A percentile compares a stretch with the other conserved stretches of the same genome.
phyloP scores from a whole-genome alignment of 495 filamentous ascomycete species.

The Diplogelasinospora grovesii region DNA sequence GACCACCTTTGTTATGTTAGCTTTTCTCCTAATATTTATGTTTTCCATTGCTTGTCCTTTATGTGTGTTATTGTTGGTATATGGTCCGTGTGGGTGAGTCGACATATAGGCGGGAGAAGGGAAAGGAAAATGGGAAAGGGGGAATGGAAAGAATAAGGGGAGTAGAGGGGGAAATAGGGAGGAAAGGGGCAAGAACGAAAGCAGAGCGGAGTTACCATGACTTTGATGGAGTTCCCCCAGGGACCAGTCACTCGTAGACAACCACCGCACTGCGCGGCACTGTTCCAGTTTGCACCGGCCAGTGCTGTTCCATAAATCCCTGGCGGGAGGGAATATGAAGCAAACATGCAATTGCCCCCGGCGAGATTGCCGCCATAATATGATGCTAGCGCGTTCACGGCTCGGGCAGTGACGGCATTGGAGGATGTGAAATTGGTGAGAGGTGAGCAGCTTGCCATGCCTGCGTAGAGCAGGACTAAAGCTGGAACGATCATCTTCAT shows the following conservation, averaged over 20 bases:
- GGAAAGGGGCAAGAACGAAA: constrained; percentile 13
- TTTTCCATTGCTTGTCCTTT: too few species aligned
- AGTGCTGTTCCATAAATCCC: constrained; percentile 49
- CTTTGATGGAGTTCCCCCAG: constrained; percentile 50
- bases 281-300: constrained; percentile 44
- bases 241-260: constrained; percentile 52
- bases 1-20: too few species aligned
- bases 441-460: too few species aligned
- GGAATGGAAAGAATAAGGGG: background rate
- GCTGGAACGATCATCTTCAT: too few species aligned
- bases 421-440: too few species aligned
- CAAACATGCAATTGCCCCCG: constrained; percentile 53
- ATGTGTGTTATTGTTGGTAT: too few species aligned
- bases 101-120: too few species aligned
- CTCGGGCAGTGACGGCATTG: too few species aligned
- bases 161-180: background rate
- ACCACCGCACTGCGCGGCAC: constrained; percentile 48
- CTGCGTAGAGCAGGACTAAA: too few species aligned
- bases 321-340: constrained; percentile 50
- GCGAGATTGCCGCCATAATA: constrained; percentile 53
- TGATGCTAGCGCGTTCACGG: constrained; percentile 35
- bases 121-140: constrained; percentile 27
- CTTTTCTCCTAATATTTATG: too few species aligned
- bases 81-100: too few species aligned
- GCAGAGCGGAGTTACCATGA: too few species aligned